Percentiles rank a stretch among this genome's conserved stretches.
Conservation (phyloP, 1,284 basidiomycete genomes). For the Somion occarium region DNA sequence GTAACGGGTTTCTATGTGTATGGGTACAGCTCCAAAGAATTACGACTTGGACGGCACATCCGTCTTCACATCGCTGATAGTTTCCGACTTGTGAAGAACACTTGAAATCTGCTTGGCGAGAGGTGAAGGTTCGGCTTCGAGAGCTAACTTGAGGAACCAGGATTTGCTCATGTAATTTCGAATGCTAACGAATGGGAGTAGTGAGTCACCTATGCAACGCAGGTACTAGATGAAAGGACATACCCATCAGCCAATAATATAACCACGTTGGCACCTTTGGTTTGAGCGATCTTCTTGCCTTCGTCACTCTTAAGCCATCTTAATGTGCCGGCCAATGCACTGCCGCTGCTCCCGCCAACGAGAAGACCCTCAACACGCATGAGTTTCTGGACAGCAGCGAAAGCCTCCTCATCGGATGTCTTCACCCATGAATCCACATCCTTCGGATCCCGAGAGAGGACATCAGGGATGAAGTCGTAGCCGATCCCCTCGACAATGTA, state of each 20-base stretch:
- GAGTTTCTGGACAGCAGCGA: constrained; percentile 70
- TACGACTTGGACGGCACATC: too few species aligned
- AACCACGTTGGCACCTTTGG: constrained; percentile 82
- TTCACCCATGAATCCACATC: constrained; percentile 82
- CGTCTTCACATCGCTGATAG: too few species aligned
- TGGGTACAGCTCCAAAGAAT: too few species aligned
- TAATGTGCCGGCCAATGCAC: constrained; percentile 75
- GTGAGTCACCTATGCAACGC: neutral
- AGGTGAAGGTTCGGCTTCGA: constrained; percentile 49
- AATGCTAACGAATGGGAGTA: constrained; percentile 46
- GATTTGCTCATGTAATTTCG: constrained; percentile 96
- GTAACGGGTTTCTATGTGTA: too few species aligned
- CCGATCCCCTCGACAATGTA: constrained; percentile 95
- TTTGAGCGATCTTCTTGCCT: constrained; percentile 65
- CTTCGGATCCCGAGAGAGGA: constrained; percentile 53
- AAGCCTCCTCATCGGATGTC: constrained; percentile 79
- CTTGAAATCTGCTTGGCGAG: constrained; percentile 45
- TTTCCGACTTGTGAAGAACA: constrained; percentile 25
- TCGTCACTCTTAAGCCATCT: constrained; percentile 71
- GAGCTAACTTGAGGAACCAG: constrained; percentile 72
- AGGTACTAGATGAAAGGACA: constrained; percentile 21
- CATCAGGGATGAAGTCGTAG: constrained; percentile 88
- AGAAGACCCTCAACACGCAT: constrained; percentile 88
- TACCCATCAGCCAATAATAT: constrained; percentile 88
- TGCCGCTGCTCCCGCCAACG: constrained; percentile 90